Conservation (phyloP, 2,329 filamentous ascomycete species). For the Sodiomyces alkalinus region DNA sequence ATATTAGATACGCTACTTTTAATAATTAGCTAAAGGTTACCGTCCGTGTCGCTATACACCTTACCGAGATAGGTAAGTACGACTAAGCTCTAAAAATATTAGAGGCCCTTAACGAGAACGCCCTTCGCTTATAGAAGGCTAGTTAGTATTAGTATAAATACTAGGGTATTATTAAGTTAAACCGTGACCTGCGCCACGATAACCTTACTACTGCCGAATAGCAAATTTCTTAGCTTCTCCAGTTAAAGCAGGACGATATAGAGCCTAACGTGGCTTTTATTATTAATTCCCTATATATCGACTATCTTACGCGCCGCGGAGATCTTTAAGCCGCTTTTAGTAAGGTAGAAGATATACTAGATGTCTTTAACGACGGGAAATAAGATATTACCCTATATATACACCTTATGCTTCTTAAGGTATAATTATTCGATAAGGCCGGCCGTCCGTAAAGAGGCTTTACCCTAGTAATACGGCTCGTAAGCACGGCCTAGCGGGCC, state of each 20-base stretch:
- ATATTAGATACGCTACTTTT: constrained; percentile 40
- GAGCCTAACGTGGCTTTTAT: constrained; percentile 36
- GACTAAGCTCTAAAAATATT: constrained; percentile 40
- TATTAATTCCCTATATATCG: constrained; percentile 35
- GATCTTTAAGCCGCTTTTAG: constrained; percentile 30
- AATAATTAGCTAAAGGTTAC: constrained; percentile 68
- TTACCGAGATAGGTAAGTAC: constrained; percentile 54
- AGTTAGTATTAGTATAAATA: constrained; percentile 60
- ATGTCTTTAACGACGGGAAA: constrained; percentile 26
- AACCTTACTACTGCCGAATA: constrained; percentile 35
- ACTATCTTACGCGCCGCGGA: constrained; percentile 31
- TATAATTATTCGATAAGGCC: constrained; percentile 49
- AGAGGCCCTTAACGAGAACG: constrained; percentile 37
- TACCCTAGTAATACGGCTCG: constrained; percentile 60
- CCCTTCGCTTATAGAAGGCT: constrained; percentile 58
- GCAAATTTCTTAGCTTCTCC: constrained; percentile 35
- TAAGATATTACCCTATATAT: constrained; percentile 49
- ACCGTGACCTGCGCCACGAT: constrained; percentile 41
- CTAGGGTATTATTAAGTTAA: constrained; percentile 49
- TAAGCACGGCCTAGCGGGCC: constrained; percentile 55
- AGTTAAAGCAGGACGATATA: constrained; percentile 32
- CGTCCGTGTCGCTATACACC: constrained; percentile 45
- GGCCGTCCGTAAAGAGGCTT: constrained; percentile 62
- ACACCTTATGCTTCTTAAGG: constrained; percentile 58
- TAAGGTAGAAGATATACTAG: constrained; percentile 30